These are phyloP conservation scores for Neurospora tetrasperma DNA, from an alignment of 495 filamentous ascomycete species.

Conservation along the genomic window DNA sequence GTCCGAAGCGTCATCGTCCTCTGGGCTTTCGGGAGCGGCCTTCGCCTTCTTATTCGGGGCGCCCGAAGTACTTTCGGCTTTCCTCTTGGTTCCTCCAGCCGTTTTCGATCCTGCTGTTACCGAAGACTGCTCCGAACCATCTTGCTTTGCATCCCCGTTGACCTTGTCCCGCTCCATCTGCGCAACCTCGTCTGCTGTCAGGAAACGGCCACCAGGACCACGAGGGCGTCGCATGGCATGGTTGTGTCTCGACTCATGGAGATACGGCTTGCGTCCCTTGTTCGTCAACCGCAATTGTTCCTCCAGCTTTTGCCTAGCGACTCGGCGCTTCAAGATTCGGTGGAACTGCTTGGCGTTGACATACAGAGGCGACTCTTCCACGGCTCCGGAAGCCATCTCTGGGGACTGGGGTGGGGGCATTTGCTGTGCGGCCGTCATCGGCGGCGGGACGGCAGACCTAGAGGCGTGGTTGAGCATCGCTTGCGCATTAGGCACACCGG, in stretches of 20 bases:
- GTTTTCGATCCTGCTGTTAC: background rate
- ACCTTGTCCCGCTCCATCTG: slow-evolving; percentile 63
- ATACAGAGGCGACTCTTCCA: slow-evolving; percentile 91
- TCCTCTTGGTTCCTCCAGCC: slow-evolving; percentile 33
- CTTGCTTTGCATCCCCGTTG: slow-evolving; percentile 26
- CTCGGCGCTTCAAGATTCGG: slow-evolving; percentile 84
- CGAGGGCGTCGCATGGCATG: slow-evolving; percentile 95
- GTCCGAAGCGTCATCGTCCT: slow-evolving; percentile 46
- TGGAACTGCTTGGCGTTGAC: slow-evolving; percentile 99
- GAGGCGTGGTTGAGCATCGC: slow-evolving; percentile 46
- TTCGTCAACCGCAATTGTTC: slow-evolving; percentile 83
- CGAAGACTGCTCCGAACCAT: slow-evolving; percentile 13
- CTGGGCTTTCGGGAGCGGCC: slow-evolving; percentile 25
- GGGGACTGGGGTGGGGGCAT: slow-evolving; percentile 66
- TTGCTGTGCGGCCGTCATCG: slow-evolving; percentile 36
- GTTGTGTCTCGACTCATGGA: slow-evolving; percentile 98
- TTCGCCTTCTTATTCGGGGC: slow-evolving; percentile 48
- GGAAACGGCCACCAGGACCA: slow-evolving; percentile 90
- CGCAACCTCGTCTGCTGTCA: slow-evolving; percentile 96
- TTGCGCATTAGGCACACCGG: slow-evolving; percentile 46
- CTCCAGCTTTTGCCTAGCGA: slow-evolving; percentile 87
- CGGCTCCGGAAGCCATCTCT: slow-evolving; percentile 62
- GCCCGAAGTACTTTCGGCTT: slow-evolving; percentile 32
- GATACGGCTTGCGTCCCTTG: slow-evolving; percentile 92
- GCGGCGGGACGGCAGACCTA: slow-evolving; percentile 33